Evolutionary conservation across 345 rosid genomes (phyloP).

Genomic region (Cardiospermum halicacabum): DNA sequence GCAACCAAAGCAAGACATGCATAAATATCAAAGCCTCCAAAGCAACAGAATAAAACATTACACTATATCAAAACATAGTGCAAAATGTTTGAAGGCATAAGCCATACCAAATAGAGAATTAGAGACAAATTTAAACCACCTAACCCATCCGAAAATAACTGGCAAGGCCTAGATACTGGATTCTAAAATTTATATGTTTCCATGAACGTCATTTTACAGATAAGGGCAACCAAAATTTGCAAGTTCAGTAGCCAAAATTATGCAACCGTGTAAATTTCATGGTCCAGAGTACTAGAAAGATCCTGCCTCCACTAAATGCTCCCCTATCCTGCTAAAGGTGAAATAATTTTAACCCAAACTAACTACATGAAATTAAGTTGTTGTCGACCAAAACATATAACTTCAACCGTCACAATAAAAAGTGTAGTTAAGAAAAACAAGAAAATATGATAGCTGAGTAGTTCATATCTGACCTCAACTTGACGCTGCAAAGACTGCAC

Average conservation of each 20-base stretch:
- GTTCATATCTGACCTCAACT: constrained; percentile 80
- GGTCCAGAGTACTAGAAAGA: neutral
- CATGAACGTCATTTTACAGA: neutral
- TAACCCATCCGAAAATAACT: neutral
- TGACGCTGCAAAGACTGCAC: constrained; percentile 88
- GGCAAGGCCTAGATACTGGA: neutral
- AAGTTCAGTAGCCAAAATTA: neutral
- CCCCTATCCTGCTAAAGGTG: neutral
- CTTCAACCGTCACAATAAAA: neutral
- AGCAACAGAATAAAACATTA: neutral
- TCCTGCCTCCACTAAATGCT: neutral
- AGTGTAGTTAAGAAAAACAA: neutral
- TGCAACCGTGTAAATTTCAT: neutral
- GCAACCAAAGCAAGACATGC: constrained; percentile 30
- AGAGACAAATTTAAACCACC: neutral
- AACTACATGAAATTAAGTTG: neutral
- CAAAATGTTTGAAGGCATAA: neutral
- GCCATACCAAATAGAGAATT: neutral
- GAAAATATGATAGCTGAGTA: constrained; percentile 1
- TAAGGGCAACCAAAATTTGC: neutral
- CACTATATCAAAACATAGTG: neutral
- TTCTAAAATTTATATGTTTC: neutral
- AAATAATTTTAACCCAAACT: neutral
- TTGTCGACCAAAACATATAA: neutral
- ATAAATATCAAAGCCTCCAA: constrained; percentile 11